Evolutionary conservation across 768 basidiomycete genomes (phyloP), one percentile per base, ranked within the genome.

Genomic region (Tylopilus sp.): DNA sequence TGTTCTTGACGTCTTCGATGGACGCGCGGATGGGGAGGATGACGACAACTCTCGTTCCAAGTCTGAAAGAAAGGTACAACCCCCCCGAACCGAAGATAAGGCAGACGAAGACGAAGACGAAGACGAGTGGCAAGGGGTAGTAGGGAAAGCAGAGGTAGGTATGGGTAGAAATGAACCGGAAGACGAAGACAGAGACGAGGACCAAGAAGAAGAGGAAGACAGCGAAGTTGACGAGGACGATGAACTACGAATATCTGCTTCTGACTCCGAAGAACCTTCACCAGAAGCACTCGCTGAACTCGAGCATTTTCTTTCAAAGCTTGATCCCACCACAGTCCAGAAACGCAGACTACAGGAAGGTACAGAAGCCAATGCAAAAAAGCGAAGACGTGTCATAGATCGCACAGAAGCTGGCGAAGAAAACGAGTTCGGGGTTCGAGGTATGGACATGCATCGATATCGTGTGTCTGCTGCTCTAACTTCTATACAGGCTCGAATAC

Each of bases 331-430:
- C 6, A 65, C 72, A 4, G 66, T 80, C 12, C 78, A 79, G 57
- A 92, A 93, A 69, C 82, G 91, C 52, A 64, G 56, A 48, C 61
- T 58, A 5, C 69, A 63, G 8, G 58, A 59, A 13, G 49, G 53
- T 6, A n/a, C 30, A 5, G 66, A 64, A 13, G 55, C 62, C 6
- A 66, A 62, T 33, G 63, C 68, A 15, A 71, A 75, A 46, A 88
- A 86, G 63, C 81, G 88, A 31, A 67, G 74, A 10, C 70, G 80
- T 1, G 62, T 92, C 46, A 71, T 78, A 49, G 91, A 93, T 61
- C 79, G 79, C 45, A 91, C 85, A 3, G 86, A 90, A 60, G 81
- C 84, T 25, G 91, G 89, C 6, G 78, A 77, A 26, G 93, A 94
- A 64, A 84, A 83, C 59, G 91, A 93, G 61, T 95, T 93, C 63